These are phyloP conservation scores for Aspergillus candidus DNA, from an alignment of 2,329 filamentous ascomycete species.

Conservation along the genomic window DNA sequence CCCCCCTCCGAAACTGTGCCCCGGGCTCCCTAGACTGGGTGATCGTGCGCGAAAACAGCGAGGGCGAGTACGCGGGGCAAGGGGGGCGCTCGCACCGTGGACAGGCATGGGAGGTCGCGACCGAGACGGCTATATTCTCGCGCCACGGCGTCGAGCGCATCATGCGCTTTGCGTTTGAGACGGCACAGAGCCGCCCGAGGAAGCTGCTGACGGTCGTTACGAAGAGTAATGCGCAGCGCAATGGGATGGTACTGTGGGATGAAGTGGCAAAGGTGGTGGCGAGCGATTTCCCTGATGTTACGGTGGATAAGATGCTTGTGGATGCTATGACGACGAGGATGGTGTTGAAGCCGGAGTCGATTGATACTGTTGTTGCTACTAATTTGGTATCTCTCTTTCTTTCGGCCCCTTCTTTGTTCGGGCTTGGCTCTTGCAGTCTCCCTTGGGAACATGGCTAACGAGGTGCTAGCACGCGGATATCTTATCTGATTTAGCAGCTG, in stretches of 20 bases:
- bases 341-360: constrained; percentile 53
- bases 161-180: constrained; percentile 59
- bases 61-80: constrained; percentile 61
- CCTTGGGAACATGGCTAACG: neutral
- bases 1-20: constrained; percentile 50
- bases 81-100: constrained; percentile 57
- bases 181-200: constrained; percentile 50
- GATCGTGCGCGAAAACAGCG: constrained; percentile 61
- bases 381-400: constrained; percentile 41
- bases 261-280: constrained; percentile 53
- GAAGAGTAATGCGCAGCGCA: constrained; percentile 60
- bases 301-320: constrained; percentile 60
- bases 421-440: too few relatives aligned
- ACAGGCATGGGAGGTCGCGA: constrained; percentile 55
- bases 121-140: constrained; percentile 60
- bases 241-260: constrained; percentile 65
- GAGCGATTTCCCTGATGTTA: constrained; percentile 55
- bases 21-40: constrained; percentile 61
- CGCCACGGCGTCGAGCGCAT: constrained; percentile 54
- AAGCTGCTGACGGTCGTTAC: constrained; percentile 59
- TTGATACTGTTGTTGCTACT: constrained; percentile 60
- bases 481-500: constrained; percentile 64
- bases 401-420: neutral
- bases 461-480: constrained; percentile 52
- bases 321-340: constrained; percentile 62